Base-by-base conservation (phyloP, 2,329 filamentous ascomycete species). In the Colletotrichum godetiae region DNA sequence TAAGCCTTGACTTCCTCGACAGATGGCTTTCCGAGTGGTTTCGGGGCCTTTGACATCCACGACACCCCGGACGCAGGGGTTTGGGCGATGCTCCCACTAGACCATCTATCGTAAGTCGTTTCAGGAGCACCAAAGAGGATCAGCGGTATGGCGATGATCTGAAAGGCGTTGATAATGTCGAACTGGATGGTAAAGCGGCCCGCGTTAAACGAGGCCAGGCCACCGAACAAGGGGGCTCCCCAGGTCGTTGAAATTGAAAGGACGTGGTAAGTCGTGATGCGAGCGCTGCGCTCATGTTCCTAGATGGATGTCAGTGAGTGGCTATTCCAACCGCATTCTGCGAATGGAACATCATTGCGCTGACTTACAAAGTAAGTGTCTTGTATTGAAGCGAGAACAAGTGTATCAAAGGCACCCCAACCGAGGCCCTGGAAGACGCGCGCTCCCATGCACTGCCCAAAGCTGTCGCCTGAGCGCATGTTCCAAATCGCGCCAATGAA, bases 331-430 rank as follows among this genome's bases (percentile, higher is more conserved):
- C 33, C 46, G n/a, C 31, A 57, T 42, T 42, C 7, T 8, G 37
- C 22, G 31, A 5, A 5, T 24, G 1, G 22, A 52, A n/a, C 1
- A 11, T 7, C 37, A 10, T n/a, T 5, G 35, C 12, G 4, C 29
- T 2, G 11, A 79, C 87, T 79, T 78, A 90, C 88, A 77, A 89
- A 91, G 78, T 86, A 91, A 1, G 87, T 87, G 75, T 91, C 89
- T 59, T 88, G 85, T 61, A 91, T 87, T 2, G 86, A 88, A 1
- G 84, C 84, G 37, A 87, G 79, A 35, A 89, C 82, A 52, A 91
- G 79, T 5, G 84, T 86, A 75, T 91, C 89, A 72, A 91, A 89
- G 12, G 86, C 85, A 6, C 89, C 89, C 87, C 89, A 90, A n/a
- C 87, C 89, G 0, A 91, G 68, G 1, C 88, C 89, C 76, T 91